Base-by-base conservation (phyloP, 1,284 basidiomycete genomes). In the Apiotrichum laibachii region DNA sequence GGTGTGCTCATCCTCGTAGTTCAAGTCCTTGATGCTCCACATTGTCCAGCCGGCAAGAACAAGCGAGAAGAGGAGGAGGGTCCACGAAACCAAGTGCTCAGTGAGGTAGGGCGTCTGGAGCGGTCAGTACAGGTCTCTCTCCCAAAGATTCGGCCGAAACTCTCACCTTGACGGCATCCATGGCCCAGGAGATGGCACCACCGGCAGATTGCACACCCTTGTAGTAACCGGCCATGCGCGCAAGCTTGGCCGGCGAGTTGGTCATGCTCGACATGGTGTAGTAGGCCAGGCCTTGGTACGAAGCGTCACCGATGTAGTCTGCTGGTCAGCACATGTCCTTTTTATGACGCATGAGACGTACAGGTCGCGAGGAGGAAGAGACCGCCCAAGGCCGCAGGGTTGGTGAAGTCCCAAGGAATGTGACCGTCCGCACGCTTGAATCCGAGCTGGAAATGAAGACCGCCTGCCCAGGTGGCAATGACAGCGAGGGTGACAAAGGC, bases 131-230 rank as follows among this genome's bases (percentile, higher is more conserved):
- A n/a, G n/a, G n/a, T n/a, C n/a, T n/a, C n/a, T n/a, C n/a, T n/a
- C n/a, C n/a, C n/a, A n/a, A n/a, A n/a, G n/a, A n/a, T n/a, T n/a
- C n/a, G n/a, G n/a, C n/a, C n/a, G n/a, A n/a, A n/a, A n/a, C n/a
- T n/a, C n/a, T n/a, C n/a, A n/a, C n/a, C n/a, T n/a, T n/a, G n/a
- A n/a, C n/a, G n/a, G 35, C 35, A 13, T 37, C 35, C 35, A 43
- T 18, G 26, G 80, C 81, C 65, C 79, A 83, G 21, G 75, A 77
- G 72, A 81, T 45, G 76, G 69, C 81, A 2, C 70, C 56, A 22
- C 81, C 81, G 37, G 73, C 73, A 22, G 69, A 72, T 55, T 75
- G 73, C 33, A 75, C 62, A 37, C 70, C 75, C 63, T 76, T 78
- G 72, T 77, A 76, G 57, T 72, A 70, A 8, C 77, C 77, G 26